These are phyloP conservation scores for Moniliella sp. DNA, from an alignment of 1,284 basidiomycete genomes.

Conservation along the genomic window DNA sequence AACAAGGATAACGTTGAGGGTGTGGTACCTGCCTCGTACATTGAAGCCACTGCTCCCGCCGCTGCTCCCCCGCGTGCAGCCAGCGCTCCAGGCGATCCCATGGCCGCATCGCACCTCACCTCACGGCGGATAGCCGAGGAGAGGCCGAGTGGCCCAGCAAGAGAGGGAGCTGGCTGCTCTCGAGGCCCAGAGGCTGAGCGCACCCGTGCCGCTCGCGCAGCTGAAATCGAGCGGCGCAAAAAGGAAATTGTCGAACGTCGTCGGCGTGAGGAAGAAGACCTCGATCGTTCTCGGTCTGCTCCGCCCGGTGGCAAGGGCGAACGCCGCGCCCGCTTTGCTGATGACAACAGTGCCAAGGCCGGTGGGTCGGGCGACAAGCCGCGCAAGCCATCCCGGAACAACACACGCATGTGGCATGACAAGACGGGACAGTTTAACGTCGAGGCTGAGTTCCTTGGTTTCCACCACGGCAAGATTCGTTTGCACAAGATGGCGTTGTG, in stretches of 20 bases:
- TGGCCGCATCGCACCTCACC: constrained; percentile 1
- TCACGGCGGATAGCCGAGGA: no score
- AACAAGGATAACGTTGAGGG: constrained; percentile 52
- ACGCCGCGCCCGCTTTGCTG: constrained; percentile 5
- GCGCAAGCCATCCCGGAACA: constrained; percentile 37
- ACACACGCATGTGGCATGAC: constrained; percentile 73
- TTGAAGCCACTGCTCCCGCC: constrained; percentile 44
- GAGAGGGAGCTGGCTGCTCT: no score
- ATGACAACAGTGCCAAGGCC: constrained; percentile 12
- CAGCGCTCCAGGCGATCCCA: neutral
- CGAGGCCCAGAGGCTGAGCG: constrained; percentile 9
- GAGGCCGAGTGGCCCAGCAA: no score
- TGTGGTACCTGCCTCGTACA: constrained; percentile 83
- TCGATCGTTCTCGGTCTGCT: constrained; percentile 16
- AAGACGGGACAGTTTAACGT: constrained; percentile 86
- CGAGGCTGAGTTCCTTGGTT: constrained; percentile 82
- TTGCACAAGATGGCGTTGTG: constrained; percentile 84
- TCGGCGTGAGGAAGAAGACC: constrained; percentile 13
- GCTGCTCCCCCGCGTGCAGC: neutral
- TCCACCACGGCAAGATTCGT: constrained; percentile 67
- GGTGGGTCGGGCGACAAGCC: constrained; percentile 16
- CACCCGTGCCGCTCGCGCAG: constrained; percentile 5
- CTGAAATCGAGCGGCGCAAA: constrained; percentile 11
- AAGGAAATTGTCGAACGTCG: constrained; percentile 9
- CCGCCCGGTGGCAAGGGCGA: constrained; percentile 17